Conservation (phyloP, 164 flowering plant species). For the Liquidambar formosana region DNA sequence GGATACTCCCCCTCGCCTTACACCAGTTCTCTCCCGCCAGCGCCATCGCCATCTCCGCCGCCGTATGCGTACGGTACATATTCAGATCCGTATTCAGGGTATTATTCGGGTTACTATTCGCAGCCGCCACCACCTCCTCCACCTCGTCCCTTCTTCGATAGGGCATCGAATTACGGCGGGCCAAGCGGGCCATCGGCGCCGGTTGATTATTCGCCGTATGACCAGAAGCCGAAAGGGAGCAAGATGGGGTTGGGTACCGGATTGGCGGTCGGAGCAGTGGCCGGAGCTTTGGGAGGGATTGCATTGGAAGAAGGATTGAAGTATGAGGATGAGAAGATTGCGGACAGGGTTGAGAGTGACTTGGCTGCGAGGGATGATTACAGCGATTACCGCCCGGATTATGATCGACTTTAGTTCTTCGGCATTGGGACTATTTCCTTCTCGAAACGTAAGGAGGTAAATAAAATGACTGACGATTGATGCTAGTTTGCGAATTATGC, state of each 20-base stretch:
- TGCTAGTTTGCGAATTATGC: not conserved
- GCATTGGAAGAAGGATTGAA: slow-evolving; percentile 73
- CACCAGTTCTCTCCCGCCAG: slow-evolving; percentile 25
- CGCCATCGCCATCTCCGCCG: slow-evolving; percentile 19
- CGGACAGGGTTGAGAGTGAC: slow-evolving; percentile 54
- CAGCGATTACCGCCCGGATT: slow-evolving; percentile 45
- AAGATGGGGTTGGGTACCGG: slow-evolving; percentile 65
- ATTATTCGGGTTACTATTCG: slow-evolving; percentile 38
- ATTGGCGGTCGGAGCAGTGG: slow-evolving; percentile 67
- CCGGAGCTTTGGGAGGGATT: slow-evolving; percentile 63
- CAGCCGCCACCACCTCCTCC: slow-evolving; percentile 39
- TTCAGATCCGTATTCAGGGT: slow-evolving; percentile 25
- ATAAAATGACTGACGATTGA: not conserved
- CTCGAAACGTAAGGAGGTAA: too few species aligned
- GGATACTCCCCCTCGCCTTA: slow-evolving; percentile 29
- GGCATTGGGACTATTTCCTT: too few species aligned
- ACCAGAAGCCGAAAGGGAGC: slow-evolving; percentile 41
- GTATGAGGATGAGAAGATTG: slow-evolving; percentile 65
- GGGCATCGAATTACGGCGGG: slow-evolving; percentile 40
- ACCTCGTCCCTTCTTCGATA: slow-evolving; percentile 47
- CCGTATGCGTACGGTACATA: slow-evolving; percentile 25
- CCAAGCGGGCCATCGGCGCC: slow-evolving; percentile 80
- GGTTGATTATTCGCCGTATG: slow-evolving; percentile 56
- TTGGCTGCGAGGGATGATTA: slow-evolving; percentile 47
- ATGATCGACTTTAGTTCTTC: slow-evolving; percentile 18